Base-by-base conservation (phyloP, 179 eudicot species). In the Drosera spatulata region DNA sequence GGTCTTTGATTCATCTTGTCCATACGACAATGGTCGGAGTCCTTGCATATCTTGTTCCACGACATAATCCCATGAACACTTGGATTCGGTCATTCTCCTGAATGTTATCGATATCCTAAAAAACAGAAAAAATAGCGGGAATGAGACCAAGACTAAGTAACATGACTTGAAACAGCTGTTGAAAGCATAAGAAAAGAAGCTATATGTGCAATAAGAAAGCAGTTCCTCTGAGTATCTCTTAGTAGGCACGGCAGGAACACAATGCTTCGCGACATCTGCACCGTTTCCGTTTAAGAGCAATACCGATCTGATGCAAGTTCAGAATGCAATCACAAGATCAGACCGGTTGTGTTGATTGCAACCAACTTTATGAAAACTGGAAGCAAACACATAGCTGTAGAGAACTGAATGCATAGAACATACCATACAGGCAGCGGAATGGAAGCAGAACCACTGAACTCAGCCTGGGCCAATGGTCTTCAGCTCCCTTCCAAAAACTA, bases 401-500 rank as follows among this genome's bases (percentile, higher is more conserved):
- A 44, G 2, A 69, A 52, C 40, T 9, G 5, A 9, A 63, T 13
- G 5, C 5, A 33, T 15, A 53, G 12, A 0, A 3, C 71, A 78
- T 71, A 93, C 99, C 99, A 96, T 41, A 89, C 82, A 39, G 99
- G 99, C 74, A 93, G 66, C 50, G 96, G 85, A 52, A 93, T 78
- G 44, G 79, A 73, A 49, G 60, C 40, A 39, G 84, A 42, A 67
- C 96, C 96, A 49, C 57, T 59, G 66, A 93, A 93, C 61, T 85
- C 90, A 22, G 38, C 96, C 99, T 50, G 96, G 73, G 44, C 82
- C 95, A 50, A 59, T 74, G 10, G 80, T 55, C 70, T 81, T 84
- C 73, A 93, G 72, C 64, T 84, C 87, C 33, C 85, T 67, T 58
- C 99, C 99, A 60, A 93, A 89, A 46, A 93, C 50, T 39, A 93